phyloP scores from a whole-genome alignment of 352 stramenopile species.

The Globisporangium paroecandrum region DNA sequence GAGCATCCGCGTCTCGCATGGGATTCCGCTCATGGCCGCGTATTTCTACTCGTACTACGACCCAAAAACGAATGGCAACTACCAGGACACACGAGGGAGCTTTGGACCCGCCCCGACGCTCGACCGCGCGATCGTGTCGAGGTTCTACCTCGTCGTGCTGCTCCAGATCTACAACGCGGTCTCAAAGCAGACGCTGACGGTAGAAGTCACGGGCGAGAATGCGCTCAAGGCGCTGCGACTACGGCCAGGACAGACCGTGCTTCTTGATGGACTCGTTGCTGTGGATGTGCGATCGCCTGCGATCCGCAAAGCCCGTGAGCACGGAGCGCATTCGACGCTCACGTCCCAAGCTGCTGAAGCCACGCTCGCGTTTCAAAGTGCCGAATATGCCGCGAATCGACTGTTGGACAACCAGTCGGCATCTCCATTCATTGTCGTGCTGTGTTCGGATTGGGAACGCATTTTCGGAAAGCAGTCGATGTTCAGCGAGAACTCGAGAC shows the following conservation, averaged over 20 bases:
- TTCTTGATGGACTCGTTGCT: slow-evolving; percentile 47
- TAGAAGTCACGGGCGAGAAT: slow-evolving; percentile 53
- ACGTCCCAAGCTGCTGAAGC: slow-evolving; percentile 7
- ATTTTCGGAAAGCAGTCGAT: slow-evolving; percentile 64
- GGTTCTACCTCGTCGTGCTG: slow-evolving; percentile 61
- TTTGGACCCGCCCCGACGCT: slow-evolving; percentile 22
- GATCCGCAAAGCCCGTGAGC: slow-evolving; percentile 26
- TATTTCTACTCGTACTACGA: slow-evolving; percentile 73
- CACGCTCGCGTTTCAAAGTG: slow-evolving; percentile 39
- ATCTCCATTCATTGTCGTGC: slow-evolving; percentile 24
- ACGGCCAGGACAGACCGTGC: slow-evolving; percentile 44
- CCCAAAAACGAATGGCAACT: slow-evolving; percentile 36
- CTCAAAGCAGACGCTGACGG: slow-evolving; percentile 32
- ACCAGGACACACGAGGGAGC: slow-evolving; percentile 15
- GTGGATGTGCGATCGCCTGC: slow-evolving; percentile 37
- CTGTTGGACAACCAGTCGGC: not conserved
- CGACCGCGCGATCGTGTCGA: slow-evolving; percentile 52
- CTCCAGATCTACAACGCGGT: slow-evolving; percentile 51
- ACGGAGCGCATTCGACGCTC: slow-evolving; percentile 9
- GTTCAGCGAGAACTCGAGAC: slow-evolving; percentile 34
- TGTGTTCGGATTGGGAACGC: slow-evolving; percentile 64
- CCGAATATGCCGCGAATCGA: slow-evolving; percentile 18
- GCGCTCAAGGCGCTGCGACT: slow-evolving; percentile 41
- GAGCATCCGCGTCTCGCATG: slow-evolving; percentile 53
- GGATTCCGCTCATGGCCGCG: slow-evolving; percentile 57